These are phyloP conservation scores for Fraxinus cuspidata DNA, from an alignment of 257 asterid species.

Conservation along the genomic window DNA sequence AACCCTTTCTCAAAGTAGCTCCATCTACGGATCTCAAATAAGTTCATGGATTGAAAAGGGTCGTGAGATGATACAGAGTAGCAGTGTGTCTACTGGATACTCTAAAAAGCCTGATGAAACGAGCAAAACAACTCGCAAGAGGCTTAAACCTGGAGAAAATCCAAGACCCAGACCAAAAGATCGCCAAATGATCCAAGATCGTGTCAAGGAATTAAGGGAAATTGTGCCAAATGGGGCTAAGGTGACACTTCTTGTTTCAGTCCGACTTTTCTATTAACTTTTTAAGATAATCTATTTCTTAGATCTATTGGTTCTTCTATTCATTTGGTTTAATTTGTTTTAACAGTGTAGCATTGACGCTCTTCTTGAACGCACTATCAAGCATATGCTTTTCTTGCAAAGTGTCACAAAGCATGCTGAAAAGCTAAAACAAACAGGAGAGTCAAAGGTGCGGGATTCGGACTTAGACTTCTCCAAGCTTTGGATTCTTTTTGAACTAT, in stretches of 20 bases:
- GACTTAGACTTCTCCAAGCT: neutral
- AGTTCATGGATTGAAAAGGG: conserved; percentile 59
- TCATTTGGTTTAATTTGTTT: conserved; percentile 14
- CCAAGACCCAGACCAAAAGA: conserved; percentile 85
- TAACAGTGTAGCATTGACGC: conserved; percentile 89
- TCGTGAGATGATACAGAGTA: conserved; percentile 40
- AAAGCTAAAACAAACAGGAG: conserved; percentile 68
- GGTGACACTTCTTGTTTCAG: conserved; percentile 35
- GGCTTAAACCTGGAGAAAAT: conserved; percentile 79
- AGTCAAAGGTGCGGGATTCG: conserved; percentile 52
- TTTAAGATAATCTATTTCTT: neutral
- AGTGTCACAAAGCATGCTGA: conserved; percentile 76
- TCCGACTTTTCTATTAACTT: conserved; percentile 1
- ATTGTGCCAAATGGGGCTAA: conserved; percentile 78
- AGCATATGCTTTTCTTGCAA: conserved; percentile 84
- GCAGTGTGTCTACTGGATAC: conserved; percentile 52
- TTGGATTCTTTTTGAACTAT: conserved; percentile 1
- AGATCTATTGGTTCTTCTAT: conserved; percentile 5
- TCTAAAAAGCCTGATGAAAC: conserved; percentile 53
- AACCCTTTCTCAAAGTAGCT: conserved; percentile 48
- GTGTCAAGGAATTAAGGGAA: conserved; percentile 80
- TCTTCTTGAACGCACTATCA: conserved; percentile 76
- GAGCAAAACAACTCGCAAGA: conserved; percentile 58
- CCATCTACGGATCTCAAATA: conserved; percentile 55
- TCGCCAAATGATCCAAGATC: conserved; percentile 95